phyloP scores from a whole-genome alignment of 1,284 basidiomycete species.

The Irpex sp. region DNA sequence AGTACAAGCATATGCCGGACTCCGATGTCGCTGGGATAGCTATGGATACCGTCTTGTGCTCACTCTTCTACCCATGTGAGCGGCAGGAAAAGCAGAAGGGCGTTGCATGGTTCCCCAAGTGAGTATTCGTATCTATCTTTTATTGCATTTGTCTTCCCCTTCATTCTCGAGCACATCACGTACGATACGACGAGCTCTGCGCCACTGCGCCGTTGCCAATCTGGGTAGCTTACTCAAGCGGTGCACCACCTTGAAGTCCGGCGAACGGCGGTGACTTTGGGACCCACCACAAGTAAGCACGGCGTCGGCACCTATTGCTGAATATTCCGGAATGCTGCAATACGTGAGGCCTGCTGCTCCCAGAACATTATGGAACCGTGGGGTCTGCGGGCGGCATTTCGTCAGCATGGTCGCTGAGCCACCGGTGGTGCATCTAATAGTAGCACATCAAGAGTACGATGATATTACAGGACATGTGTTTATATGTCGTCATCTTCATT shows the following conservation, averaged over 20 bases:
- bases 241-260: background rate
- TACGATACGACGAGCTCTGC: too few relatives aligned
- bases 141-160: background rate
- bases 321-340: background rate
- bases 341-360: too few relatives aligned
- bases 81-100: constrained; percentile 9
- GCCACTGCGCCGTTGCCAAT: too few relatives aligned
- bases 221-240: background rate
- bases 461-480: background rate
- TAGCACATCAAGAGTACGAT: too few relatives aligned
- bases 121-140: constrained; percentile 1
- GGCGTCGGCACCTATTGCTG: background rate
- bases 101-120: constrained; percentile 29
- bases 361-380: too few relatives aligned
- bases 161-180: background rate
- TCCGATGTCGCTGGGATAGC: constrained; percentile 22
- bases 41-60: constrained; percentile 34
- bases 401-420: too few relatives aligned
- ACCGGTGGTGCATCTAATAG: too few relatives aligned
- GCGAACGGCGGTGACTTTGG: background rate
- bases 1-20: constrained; percentile 21
- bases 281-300: background rate
- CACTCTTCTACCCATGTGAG: constrained; percentile 37
- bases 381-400: too few relatives aligned
- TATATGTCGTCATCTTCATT: background rate